Evolutionary conservation across 352 stramenopile genomes (phyloP).

Genomic region (Elongisporangium senticosum): DNA sequence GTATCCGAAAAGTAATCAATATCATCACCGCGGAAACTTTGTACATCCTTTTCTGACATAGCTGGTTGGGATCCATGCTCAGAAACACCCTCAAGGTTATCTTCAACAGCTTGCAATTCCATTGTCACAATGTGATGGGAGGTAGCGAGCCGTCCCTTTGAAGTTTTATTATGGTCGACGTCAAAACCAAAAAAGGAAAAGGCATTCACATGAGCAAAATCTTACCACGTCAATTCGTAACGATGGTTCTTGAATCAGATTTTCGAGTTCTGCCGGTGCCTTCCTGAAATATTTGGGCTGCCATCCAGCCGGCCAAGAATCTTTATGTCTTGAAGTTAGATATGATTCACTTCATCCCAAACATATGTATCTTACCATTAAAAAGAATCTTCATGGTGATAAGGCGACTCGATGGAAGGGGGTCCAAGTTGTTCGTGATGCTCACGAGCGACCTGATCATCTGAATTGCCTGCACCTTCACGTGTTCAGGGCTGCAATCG

Average conservation of each 20-base stretch:
- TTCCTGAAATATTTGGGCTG: slow-evolving; percentile 29
- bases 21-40: not conserved
- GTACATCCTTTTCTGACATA: slow-evolving; percentile 1
- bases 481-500: slow-evolving; percentile 26
- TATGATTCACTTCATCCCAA: not conserved
- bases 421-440: slow-evolving; percentile 34
- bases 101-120: slow-evolving; percentile 24
- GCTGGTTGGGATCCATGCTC: slow-evolving; percentile 3
- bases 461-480: slow-evolving; percentile 36
- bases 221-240: slow-evolving; percentile 26
- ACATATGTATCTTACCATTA: slow-evolving; percentile 17
- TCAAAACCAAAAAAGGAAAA: not conserved
- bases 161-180: not conserved
- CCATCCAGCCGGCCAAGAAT: slow-evolving; percentile 21
- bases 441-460: slow-evolving; percentile 39
- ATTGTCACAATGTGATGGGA: slow-evolving; percentile 29
- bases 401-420: slow-evolving; percentile 24
- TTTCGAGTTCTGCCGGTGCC: slow-evolving; percentile 7
- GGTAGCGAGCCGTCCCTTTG: slow-evolving; percentile 23
- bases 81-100: slow-evolving; percentile 8
- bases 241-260: slow-evolving; percentile 11
- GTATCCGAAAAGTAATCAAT: slow-evolving; percentile 1
- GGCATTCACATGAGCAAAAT: not conserved
- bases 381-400: slow-evolving; percentile 40
- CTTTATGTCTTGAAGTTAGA: slow-evolving; percentile 1